Conservation (phyloP, 306 rosid genomes). For the Vicia faba region DNA sequence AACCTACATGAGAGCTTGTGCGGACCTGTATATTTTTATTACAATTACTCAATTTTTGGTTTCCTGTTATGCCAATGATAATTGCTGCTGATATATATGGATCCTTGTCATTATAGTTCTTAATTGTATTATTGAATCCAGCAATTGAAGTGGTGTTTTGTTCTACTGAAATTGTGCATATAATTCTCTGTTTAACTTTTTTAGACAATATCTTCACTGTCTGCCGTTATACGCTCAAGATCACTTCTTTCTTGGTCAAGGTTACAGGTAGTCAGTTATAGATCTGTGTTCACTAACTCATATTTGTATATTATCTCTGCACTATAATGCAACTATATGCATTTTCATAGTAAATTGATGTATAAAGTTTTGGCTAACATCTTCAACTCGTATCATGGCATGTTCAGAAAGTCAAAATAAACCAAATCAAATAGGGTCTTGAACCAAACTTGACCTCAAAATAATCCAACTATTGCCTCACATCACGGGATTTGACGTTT, state of each 20-base stretch:
- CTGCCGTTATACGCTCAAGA: background rate
- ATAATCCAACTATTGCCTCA: background rate
- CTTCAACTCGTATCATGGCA: background rate
- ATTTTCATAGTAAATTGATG: constrained; percentile 1
- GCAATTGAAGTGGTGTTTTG: background rate
- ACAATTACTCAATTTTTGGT: constrained; percentile 11
- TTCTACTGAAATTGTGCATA: constrained; percentile 16
- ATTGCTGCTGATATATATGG: background rate
- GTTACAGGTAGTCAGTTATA: background rate
- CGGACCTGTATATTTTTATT: constrained; percentile 15
- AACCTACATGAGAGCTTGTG: constrained; percentile 11
- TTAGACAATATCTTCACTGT: background rate
- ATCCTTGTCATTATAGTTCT: constrained; percentile 18
- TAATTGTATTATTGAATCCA: background rate
- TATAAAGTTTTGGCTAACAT: background rate
- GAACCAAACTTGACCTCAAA: background rate
- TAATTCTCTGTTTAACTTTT: background rate
- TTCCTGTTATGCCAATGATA: constrained; percentile 1
- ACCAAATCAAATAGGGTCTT: background rate
- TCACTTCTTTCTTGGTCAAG: background rate
- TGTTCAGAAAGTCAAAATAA: background rate
- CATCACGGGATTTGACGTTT: background rate
- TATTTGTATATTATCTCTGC: background rate
- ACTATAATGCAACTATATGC: background rate
- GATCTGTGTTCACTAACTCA: background rate